Conservation (phyloP, 1,139 yeast genomes). For the Yueomyces sp. region DNA sequence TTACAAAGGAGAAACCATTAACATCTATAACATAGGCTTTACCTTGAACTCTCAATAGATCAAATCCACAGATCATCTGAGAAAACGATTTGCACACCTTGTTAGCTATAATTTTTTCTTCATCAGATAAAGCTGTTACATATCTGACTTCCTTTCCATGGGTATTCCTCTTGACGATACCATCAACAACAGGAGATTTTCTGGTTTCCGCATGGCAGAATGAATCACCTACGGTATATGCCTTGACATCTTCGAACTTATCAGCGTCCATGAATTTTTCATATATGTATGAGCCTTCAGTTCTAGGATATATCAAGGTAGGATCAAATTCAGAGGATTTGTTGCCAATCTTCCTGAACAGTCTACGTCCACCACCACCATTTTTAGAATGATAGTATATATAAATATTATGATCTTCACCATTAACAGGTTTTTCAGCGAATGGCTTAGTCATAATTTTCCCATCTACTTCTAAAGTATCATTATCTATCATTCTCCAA, state of each 20-base stretch:
- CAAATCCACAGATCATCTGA: constrained; percentile 95
- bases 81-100: constrained; percentile 64
- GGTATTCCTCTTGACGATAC: constrained; percentile 90
- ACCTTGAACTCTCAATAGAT: constrained; percentile 78
- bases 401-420: constrained; percentile 93
- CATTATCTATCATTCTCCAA: constrained; percentile 84
- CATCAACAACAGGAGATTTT: constrained; percentile 96
- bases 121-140: constrained; percentile 62
- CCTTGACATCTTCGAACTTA: constrained; percentile 95
- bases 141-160: constrained; percentile 93
- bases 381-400: constrained; percentile 77
- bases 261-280: constrained; percentile 97
- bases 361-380: constrained; percentile 93
- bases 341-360: constrained; percentile 91
- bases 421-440: constrained; percentile 97
- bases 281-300: constrained; percentile 83
- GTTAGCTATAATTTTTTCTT: constrained; percentile 69
- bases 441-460: constrained; percentile 66
- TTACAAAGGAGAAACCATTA: constrained; percentile 93
- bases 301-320: constrained; percentile 54
- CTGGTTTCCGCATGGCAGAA: constrained; percentile 97
- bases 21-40: constrained; percentile 89
- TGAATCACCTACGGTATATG: constrained; percentile 83
- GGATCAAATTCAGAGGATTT: constrained; percentile 95
- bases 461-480: constrained; percentile 73